These are phyloP conservation scores for Paramecium bursaria DNA, from an alignment of 73 alveolate genomes.

Conservation along the genomic window DNA sequence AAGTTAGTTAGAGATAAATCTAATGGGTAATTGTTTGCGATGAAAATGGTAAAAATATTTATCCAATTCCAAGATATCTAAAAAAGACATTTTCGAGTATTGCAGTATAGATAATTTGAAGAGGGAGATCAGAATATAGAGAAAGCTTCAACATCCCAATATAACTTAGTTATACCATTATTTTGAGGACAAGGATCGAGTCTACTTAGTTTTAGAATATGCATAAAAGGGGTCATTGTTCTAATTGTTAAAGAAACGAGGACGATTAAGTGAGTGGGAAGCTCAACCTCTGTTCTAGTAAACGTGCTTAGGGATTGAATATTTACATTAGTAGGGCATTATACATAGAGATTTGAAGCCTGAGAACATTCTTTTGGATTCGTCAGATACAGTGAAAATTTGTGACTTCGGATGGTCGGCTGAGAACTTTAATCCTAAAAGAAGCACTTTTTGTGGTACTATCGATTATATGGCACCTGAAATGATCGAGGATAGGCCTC, in stretches of 20 bases:
- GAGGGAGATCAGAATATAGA: conserved; percentile 93
- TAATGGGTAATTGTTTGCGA: conserved; percentile 63
- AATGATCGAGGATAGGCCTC: conserved; percentile 84
- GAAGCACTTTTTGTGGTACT: conserved; percentile 87
- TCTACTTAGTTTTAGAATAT: conserved; percentile 84
- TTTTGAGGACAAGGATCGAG: conserved; percentile 90
- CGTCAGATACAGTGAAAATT: conserved; percentile 81
- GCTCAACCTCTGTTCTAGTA: conserved; percentile 68
- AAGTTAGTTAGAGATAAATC: conserved; percentile 63
- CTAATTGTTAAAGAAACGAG: conserved; percentile 48
- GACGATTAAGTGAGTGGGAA: conserved; percentile 69
- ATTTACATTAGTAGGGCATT: conserved; percentile 65
- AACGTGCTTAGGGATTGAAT: conserved; percentile 73
- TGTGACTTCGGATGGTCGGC: conserved; percentile 95
- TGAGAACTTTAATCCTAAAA: conserved; percentile 73
- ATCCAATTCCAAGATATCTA: conserved; percentile 52
- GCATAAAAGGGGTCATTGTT: conserved; percentile 76
- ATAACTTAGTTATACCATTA: conserved; percentile 85
- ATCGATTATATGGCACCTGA: conserved; percentile 92
- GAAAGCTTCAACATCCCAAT: conserved; percentile 91
- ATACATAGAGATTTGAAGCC: conserved; percentile 83
- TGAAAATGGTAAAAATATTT: conserved; percentile 61
- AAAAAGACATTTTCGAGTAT: conserved; percentile 62
- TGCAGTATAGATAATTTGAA: conserved; percentile 66
- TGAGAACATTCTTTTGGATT: conserved; percentile 81